Base-by-base conservation (phyloP, 768 basidiomycete species). In the Tulasnella sp. region DNA sequence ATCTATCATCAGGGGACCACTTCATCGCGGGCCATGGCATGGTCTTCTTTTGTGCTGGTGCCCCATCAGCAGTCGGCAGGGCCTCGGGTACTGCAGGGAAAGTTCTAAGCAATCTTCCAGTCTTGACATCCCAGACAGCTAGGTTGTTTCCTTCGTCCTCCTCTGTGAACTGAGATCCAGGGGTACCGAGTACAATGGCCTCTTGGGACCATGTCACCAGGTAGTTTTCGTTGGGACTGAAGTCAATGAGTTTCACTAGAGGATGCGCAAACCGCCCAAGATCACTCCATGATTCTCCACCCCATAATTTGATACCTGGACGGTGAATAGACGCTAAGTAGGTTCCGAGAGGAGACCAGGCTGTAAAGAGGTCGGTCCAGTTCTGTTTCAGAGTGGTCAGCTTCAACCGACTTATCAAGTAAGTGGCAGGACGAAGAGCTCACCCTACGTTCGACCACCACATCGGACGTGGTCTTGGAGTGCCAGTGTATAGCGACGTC, bases 101-200 rank as follows among this genome's bases (percentile, higher is more conserved):
- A 1, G 92, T 96, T 45, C 95, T 84, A 37, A 98, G 75, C 19
- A 98, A 78, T 57, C 83, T 74, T 24, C 89, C 89, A 15, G 91
- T 82, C 67, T 90, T 92, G 70, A 93, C 79, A 60, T 98, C 90
- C 95, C 95, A 99, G n/a, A 99, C 79, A 52, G 92, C 95, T 55
- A 98, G 75, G 59, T 90, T 84, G 68, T 93, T 91, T 28, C 91
- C 95, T 67, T 93, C 91, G 64, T 98, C 95, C 53, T 93, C 91
- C 4, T 84, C 79, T 40, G 88, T 84, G 69, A 91, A 86, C 35
- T 50, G 63, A 77, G 87, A 61, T 82, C 82, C 45, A 78, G 81
- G 54, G 56, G 79, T 79, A 22, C 84, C 81, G 25, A 91, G 82
- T 34, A 81, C 74, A 57, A 98, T 91, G 12, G 91, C 80, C 58